Evolutionary conservation across 2,329 filamentous ascomycete species (phyloP), one percentile per base, ranked within the genome.

Genomic region (Neospermospora avenae): DNA sequence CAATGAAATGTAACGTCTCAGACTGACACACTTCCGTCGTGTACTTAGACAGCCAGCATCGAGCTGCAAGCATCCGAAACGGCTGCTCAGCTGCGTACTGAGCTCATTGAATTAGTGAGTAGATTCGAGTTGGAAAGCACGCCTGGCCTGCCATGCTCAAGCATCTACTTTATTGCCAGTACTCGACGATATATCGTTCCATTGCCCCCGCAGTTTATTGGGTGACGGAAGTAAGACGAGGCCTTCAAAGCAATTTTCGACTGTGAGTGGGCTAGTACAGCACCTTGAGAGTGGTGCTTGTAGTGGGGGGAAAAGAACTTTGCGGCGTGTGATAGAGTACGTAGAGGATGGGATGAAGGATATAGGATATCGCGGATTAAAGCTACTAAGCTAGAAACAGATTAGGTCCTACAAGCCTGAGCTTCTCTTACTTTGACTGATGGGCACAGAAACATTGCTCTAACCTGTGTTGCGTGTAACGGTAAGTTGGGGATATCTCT

Each of bases 281-380:
- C 62, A 64, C 59, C 48, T 64, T 35, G 57, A 64, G 49, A 64
- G 49, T 16, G 62, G 59, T 16, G 42, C 34, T 18, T 64, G 59
- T 49, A 42, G 52, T 25, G 62, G 62, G 20, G 57, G 59, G 20
- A 14, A 57, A 18, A 42, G 59, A 18, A 49, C 59, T 13, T 61
- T 59, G 57, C 18, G 42, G 14, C 31, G 35, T 39, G 57, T 57
- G 39, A 57, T 64, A 24, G 16, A 25, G 14, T 61, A 59, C 44
- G 57, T 62, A 35, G 48, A 64, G 37, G 59, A 64, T 46, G 35
- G 59, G 42, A 59, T 62, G 53, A 37, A 61, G 22, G 35, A 20
- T 18, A 41, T 61, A 5, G 62, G 62, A 25, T 57, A 59, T 42
- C 41, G 56, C 44, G 52, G 39, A 28, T 16, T 57, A 20, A 44